phyloP scores from a whole-genome alignment of 2,329 filamentous ascomycete species.

The Trichoderma lentiforme region DNA sequence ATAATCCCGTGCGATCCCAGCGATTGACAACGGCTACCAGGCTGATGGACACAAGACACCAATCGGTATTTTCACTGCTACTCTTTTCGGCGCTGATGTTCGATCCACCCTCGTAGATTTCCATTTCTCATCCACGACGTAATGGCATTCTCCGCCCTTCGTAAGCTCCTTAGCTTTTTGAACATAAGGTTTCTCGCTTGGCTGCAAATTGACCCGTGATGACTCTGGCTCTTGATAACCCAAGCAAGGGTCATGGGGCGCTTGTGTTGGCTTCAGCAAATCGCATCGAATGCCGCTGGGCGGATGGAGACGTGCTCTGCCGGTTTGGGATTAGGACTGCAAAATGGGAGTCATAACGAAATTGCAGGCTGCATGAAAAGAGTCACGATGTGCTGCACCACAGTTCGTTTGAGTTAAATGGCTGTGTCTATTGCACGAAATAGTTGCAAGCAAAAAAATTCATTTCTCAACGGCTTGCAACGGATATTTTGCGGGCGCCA shows the following conservation, averaged over 20 bases:
- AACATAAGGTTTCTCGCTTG: neutral
- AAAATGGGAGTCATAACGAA: neutral
- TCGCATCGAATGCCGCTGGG: neutral
- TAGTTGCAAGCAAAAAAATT: neutral
- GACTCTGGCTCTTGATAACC: neutral
- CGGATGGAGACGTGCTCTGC: neutral
- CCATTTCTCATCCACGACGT: neutral
- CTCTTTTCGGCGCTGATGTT: neutral
- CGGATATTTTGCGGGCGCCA: neutral
- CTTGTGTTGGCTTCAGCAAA: neutral
- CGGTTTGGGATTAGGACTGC: neutral
- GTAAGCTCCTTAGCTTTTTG: neutral
- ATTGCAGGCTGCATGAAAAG: neutral
- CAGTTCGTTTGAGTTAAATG: neutral
- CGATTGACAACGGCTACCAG: neutral
- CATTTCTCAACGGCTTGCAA: neutral
- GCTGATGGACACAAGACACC: neutral
- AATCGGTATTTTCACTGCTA: neutral
- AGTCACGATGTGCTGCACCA: constrained; percentile 1
- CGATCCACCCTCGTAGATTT: neutral
- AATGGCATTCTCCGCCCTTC: neutral
- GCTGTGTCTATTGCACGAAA: neutral
- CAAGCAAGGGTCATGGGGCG: neutral
- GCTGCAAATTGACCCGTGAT: neutral
- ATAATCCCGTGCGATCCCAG: neutral